Evolutionary conservation across 1,284 basidiomycete species (phyloP).

Genomic region (Malassezia pachydermatis): DNA sequence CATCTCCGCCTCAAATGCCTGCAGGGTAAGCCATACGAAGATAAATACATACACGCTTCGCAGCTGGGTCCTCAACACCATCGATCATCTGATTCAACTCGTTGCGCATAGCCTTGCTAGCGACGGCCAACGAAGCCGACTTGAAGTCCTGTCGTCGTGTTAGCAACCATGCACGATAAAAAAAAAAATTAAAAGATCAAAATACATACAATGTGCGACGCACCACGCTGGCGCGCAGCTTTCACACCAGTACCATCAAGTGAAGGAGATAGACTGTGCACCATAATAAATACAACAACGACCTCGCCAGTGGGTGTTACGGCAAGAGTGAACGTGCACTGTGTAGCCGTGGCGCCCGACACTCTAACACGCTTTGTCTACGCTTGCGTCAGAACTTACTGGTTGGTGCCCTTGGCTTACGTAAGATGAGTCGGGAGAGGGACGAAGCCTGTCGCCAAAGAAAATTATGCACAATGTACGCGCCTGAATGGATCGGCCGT

Average conservation of each 20-base stretch:
- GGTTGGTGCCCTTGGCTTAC: too few relatives aligned
- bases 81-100: slow-evolving; percentile 86
- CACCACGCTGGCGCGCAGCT: slow-evolving; percentile 42
- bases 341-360: too few relatives aligned
- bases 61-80: slow-evolving; percentile 54
- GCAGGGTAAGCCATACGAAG: background rate
- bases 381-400: too few relatives aligned
- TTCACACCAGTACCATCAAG: slow-evolving; percentile 36
- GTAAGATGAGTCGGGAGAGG: too few relatives aligned
- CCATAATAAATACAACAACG: too few relatives aligned
- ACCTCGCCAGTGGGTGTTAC: too few relatives aligned
- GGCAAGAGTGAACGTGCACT: too few relatives aligned
- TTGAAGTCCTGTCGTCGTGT: slow-evolving; percentile 66
- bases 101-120: slow-evolving; percentile 96
- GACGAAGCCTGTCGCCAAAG: too few relatives aligned
- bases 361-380: too few relatives aligned
- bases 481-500: too few relatives aligned
- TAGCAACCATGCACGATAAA: background rate
- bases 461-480: too few relatives aligned
- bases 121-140: slow-evolving; percentile 92
- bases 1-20: slow-evolving; percentile 98
- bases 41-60: slow-evolving; percentile 58
- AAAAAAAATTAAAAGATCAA: background rate
- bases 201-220: slow-evolving; percentile 43
- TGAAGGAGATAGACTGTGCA: slow-evolving; percentile 35